Base-by-base conservation (phyloP, 2,329 filamentous ascomycete species). In the Lasiodiplodia theobromae region DNA sequence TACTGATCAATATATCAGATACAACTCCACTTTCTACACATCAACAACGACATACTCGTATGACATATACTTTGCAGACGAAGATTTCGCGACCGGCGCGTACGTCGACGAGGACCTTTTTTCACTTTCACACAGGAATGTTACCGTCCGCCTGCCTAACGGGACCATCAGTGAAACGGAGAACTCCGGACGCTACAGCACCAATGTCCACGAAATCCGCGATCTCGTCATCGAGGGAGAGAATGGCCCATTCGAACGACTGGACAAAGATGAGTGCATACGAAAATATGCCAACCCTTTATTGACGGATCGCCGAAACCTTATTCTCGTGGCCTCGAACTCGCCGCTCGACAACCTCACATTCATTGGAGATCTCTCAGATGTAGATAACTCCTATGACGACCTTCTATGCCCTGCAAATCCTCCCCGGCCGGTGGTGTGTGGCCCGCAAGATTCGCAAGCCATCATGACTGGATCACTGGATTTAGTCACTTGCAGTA, bases 201-300 rank as follows among this genome's bases (percentile, higher is more conserved):
- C 34, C 54, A 2, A 5, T 4, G 8, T 3, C 2, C 37, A 38
- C 4, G 34, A 58, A 8, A 49, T 34, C 18, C 34, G 16, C 2
- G 2, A 7, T 3, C 40, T 44, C 0, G 40, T 18, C 4, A n/a
- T 8, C 6, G 6, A 44, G 16, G 40, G 40, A 0, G 16, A 7
- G 0, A 7, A 2, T 3, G 40, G 16, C 1, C 40, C 14, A 6
- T 65, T 73, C 3, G 67, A 72, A 4, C 60, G 67, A 10, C 60
- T 73, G 1, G 34, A 66, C 14, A 70, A 70, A 28, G 2, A 38
- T 6, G 57, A 71, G 2, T 76, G 74, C 65, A 65, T 75, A 1
- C 53, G 71, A 10, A 34, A 54, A 31, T 76, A 75, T 58, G 71
- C 71, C 4, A 56, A 66, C 2, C 67, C 37, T 2, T 68, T 73